Conservation (phyloP, 257 asterid genomes). For the Solanum acaule region DNA sequence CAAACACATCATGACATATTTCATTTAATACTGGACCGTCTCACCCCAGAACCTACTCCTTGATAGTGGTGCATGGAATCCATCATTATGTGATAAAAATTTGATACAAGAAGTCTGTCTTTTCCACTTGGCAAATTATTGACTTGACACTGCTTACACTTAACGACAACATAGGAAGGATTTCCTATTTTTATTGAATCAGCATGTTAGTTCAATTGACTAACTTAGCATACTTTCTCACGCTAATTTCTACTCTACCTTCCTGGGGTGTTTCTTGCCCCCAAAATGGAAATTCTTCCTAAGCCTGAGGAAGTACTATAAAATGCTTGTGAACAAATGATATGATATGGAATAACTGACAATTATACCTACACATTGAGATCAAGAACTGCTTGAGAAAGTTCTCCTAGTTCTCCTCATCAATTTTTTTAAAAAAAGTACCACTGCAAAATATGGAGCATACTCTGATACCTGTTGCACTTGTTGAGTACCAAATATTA, state of each 20-base stretch:
- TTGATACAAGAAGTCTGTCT: background rate
- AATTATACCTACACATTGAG: background rate
- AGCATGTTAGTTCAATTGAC: background rate
- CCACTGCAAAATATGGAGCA: background rate
- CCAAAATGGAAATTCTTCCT: background rate
- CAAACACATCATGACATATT: background rate
- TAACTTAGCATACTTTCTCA: background rate
- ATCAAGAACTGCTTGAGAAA: background rate
- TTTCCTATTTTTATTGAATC: background rate
- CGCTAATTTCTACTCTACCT: background rate
- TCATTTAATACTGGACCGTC: background rate
- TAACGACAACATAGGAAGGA: background rate
- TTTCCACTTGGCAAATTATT: background rate
- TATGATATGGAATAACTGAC: background rate
- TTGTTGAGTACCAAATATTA: background rate
- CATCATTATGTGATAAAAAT: background rate
- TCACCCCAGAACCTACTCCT: background rate
- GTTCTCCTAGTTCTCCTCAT: background rate
- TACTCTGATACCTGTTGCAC: background rate
- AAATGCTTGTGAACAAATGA: background rate
- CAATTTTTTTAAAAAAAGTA: background rate
- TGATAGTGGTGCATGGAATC: background rate
- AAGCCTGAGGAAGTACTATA: background rate
- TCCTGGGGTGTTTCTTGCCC: background rate
- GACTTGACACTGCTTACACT: background rate